These are phyloP conservation scores for Vitis hybrid DNA, from an alignment of 177 flowering plant genomes.

Conservation along the genomic window DNA sequence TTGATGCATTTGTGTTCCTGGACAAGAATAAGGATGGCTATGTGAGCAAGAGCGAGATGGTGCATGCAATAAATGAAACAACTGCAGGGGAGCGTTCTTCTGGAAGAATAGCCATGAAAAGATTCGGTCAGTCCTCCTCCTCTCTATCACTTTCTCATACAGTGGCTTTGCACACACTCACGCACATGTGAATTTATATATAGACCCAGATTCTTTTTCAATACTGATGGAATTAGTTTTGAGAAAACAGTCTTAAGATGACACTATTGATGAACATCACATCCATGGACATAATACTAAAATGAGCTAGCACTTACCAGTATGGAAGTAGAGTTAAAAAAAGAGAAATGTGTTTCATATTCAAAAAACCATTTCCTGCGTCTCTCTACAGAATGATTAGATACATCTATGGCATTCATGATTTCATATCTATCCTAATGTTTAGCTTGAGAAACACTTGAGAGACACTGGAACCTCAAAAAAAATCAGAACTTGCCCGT, in stretches of 20 bases:
- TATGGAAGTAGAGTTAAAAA: neutral
- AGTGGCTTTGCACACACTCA: neutral
- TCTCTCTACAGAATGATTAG: neutral
- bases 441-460: neutral
- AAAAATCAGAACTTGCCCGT: too few species aligned
- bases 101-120: constrained; percentile 82
- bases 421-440: neutral
- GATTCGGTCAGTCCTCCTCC: constrained; percentile 70
- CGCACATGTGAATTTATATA: too few species aligned
- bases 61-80: constrained; percentile 79
- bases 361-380: neutral
- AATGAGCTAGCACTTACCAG: neutral
- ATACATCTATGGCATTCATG: neutral
- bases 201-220: too few species aligned
- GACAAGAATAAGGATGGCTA: constrained; percentile 96
- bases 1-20: constrained; percentile 87
- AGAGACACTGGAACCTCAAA: too few species aligned
- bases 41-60: constrained; percentile 95
- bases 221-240: too few species aligned
- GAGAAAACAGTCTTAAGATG: neutral
- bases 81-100: constrained; percentile 79
- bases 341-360: neutral
- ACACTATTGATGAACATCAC: neutral
- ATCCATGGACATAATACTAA: neutral
- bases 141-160: constrained; percentile 25